Percentiles rank a stretch among this genome's conserved stretches.
phyloP scores from a whole-genome alignment of 1,139 yeast genomes.

The Nakaseomyces nivariensis region DNA sequence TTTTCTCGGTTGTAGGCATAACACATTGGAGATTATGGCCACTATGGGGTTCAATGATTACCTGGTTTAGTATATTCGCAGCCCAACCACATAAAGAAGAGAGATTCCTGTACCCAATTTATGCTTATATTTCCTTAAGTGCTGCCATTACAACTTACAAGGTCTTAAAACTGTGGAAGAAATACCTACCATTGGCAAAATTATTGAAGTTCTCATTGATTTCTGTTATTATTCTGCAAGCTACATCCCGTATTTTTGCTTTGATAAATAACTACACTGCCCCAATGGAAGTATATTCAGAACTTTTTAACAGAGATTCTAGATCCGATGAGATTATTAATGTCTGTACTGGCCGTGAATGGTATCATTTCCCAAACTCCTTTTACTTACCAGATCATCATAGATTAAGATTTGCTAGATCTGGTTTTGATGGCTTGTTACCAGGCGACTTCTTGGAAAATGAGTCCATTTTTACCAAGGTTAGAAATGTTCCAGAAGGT shows the following conservation, averaged over 20 bases:
- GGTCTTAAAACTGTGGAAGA: conserved; percentile 15
- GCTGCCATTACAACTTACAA: conserved; percentile 47
- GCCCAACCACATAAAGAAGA: conserved; percentile 90
- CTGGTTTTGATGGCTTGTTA: conserved; percentile 77
- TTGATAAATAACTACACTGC: conserved; percentile 51
- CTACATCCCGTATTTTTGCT: conserved; percentile 36
- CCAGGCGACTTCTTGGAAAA: conserved; percentile 76
- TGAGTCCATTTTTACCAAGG: conserved; percentile 19
- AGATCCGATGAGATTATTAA: conserved; percentile 31
- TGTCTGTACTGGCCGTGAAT: conserved; percentile 85
- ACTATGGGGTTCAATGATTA: conserved; percentile 36
- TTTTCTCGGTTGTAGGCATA: conserved; percentile 26
- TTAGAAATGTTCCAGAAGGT: conserved; percentile 41
- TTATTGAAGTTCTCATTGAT: conserved; percentile 9
- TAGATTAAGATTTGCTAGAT: conserved; percentile 56
- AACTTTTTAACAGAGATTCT: conserved; percentile 12
- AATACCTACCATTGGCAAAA: conserved; percentile 7
- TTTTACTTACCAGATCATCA: conserved; percentile 58
- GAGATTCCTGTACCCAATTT: conserved; percentile 77
- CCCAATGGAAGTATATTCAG: conserved; percentile 41
- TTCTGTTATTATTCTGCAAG: conserved; percentile 19
- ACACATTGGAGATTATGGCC: conserved; percentile 24
- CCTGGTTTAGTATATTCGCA: conserved; percentile 63
- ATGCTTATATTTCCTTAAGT: conserved; percentile 54
- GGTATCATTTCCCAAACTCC: conserved; percentile 90